These are phyloP conservation scores for Colletotrichum sp. DNA, from an alignment of 2,329 filamentous ascomycete species.

Conservation along the genomic window DNA sequence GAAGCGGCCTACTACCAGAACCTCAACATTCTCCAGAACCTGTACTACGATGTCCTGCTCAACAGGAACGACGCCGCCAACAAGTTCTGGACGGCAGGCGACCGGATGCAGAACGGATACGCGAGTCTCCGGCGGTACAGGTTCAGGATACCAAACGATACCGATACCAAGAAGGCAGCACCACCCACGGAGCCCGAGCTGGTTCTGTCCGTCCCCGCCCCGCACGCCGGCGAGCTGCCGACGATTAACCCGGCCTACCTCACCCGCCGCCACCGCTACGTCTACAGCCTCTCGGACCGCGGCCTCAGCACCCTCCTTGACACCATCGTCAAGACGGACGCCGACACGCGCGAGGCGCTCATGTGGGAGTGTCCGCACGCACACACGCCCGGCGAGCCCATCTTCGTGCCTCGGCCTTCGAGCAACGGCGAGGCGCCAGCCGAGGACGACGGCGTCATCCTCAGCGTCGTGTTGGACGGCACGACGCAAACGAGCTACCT, in stretches of 20 bases:
- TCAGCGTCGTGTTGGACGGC: slow-evolving; percentile 70
- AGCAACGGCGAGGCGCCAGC: slow-evolving; percentile 29
- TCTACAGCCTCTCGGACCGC: slow-evolving; percentile 62
- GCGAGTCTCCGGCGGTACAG: slow-evolving; percentile 48
- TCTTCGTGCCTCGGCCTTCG: slow-evolving; percentile 59
- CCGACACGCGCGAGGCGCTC: slow-evolving; percentile 51
- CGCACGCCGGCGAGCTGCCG: slow-evolving; percentile 67
- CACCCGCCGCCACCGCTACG: slow-evolving; percentile 61
- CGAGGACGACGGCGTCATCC: slow-evolving; percentile 68
- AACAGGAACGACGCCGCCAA: slow-evolving; percentile 52
- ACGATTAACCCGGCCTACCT: slow-evolving; percentile 65
- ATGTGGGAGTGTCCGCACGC: slow-evolving; percentile 63
- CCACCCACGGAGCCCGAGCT: slow-evolving; percentile 1
- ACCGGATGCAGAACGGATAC: slow-evolving; percentile 38
- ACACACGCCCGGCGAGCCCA: slow-evolving; percentile 72
- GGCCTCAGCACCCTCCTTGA: slow-evolving; percentile 67
- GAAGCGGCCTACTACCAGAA: slow-evolving; percentile 71
- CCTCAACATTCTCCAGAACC: slow-evolving; percentile 65
- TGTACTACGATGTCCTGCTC: slow-evolving; percentile 74
- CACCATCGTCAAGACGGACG: slow-evolving; percentile 69
- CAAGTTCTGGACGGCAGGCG: slow-evolving; percentile 47
- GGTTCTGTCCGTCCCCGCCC: slow-evolving; percentile 45
- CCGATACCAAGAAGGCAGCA: slow-evolving; percentile 7
- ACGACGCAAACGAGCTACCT: slow-evolving; percentile 65
- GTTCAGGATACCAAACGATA: slow-evolving; percentile 38